These are phyloP conservation scores for Rhodofomes roseus DNA, from an alignment of 1,284 basidiomycete genomes.

Conservation along the genomic window DNA sequence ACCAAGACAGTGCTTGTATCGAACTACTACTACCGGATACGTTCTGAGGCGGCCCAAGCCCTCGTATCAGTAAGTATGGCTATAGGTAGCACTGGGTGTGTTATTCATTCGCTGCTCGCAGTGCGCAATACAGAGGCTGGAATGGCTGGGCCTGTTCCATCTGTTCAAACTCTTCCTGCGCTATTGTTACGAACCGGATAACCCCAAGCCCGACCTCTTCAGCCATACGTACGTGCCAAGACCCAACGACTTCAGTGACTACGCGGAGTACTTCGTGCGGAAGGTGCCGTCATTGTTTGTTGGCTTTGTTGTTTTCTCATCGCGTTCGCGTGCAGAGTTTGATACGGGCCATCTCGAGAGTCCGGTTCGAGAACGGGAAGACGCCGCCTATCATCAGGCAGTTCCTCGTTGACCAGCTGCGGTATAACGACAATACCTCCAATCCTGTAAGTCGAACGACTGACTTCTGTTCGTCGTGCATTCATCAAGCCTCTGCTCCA, in stretches of 20 bases:
- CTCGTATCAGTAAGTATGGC: conserved; percentile 68
- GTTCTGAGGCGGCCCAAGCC: conserved; percentile 90
- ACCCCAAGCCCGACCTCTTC: conserved; percentile 76
- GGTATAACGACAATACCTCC: conserved; percentile 93
- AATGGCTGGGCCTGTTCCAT: conserved; percentile 92
- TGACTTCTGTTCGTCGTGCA: not conserved
- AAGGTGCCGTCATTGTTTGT: conserved; percentile 53
- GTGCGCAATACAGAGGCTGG: conserved; percentile 79
- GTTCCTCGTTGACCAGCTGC: conserved; percentile 87
- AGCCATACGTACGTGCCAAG: conserved; percentile 83
- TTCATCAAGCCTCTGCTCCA: conserved; percentile 29
- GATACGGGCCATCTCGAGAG: conserved; percentile 78
- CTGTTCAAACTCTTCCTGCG: conserved; percentile 94
- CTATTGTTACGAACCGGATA: conserved; percentile 87
- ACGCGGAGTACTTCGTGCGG: conserved; percentile 92
- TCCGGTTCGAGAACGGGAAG: conserved; percentile 84
- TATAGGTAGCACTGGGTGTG: not conserved
- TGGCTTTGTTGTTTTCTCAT: conserved; percentile 5
- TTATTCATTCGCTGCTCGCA: conserved; percentile 29
- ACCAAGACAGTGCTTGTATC: conserved; percentile 92
- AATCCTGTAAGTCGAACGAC: conserved; percentile 63
- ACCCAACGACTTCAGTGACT: conserved; percentile 91
- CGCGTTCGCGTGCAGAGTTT: conserved; percentile 53
- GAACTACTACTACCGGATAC: conserved; percentile 97
- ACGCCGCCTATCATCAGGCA: conserved; percentile 86